A percentile compares a stretch with the other conserved stretches of the same genome.
These are phyloP conservation scores for Pyrenophora seminiperda DNA, from an alignment of 2,329 filamentous ascomycete genomes.

Conservation along the genomic window DNA sequence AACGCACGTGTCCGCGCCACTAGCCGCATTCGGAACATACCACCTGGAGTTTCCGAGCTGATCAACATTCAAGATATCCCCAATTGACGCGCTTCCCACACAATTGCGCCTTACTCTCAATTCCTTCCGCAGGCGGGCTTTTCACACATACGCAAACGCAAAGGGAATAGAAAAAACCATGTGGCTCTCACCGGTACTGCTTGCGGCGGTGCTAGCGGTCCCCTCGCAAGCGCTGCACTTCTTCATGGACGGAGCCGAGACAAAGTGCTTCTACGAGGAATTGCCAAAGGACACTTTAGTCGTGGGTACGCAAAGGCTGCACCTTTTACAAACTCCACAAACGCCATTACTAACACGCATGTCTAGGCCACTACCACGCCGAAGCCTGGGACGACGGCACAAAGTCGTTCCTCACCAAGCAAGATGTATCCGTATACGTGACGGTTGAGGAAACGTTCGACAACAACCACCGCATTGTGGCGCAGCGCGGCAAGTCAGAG, in stretches of 20 bases:
- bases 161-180: slow-evolving; percentile 15
- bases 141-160: slow-evolving; percentile 9
- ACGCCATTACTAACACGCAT: slow-evolving; percentile 13
- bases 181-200: slow-evolving; percentile 60
- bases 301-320: slow-evolving; percentile 64
- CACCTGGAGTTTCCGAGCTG: slow-evolving; percentile 29
- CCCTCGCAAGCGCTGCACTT: slow-evolving; percentile 89
- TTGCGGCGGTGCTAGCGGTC: slow-evolving; percentile 64
- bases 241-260: slow-evolving; percentile 82
- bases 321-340: not conserved
- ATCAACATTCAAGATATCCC: slow-evolving; percentile 31
- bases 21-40: slow-evolving; percentile 31
- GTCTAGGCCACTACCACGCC: slow-evolving; percentile 76
- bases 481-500: slow-evolving; percentile 73
- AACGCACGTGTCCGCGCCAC: slow-evolving; percentile 24
- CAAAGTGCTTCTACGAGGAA: slow-evolving; percentile 98
- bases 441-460: slow-evolving; percentile 97
- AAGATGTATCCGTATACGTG: slow-evolving; percentile 81
- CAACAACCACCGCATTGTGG: slow-evolving; percentile 95
- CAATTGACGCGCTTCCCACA: too few relatives aligned
- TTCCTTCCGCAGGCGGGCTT: slow-evolving; percentile 31
- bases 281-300: slow-evolving; percentile 96
- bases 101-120: too few relatives aligned
- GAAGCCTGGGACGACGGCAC: slow-evolving; percentile 79
- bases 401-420: slow-evolving; percentile 72